Evolutionary conservation across 2,329 filamentous ascomycete genomes (phyloP).

Genomic region (Harringtonia lauricola): DNA sequence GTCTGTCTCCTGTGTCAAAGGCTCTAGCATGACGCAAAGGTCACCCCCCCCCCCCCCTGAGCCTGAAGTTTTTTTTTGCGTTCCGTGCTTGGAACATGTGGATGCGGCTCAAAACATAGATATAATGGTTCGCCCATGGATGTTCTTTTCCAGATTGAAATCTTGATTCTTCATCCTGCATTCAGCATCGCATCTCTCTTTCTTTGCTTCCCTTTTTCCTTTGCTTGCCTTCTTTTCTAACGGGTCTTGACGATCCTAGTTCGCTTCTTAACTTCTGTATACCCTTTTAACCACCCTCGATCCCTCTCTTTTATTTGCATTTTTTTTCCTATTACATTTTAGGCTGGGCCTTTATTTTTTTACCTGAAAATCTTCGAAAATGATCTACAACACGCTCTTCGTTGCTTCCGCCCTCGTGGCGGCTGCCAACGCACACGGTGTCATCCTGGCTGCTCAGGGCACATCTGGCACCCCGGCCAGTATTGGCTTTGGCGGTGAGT

Average conservation of each 20-base stretch:
- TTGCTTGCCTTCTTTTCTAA: not conserved
- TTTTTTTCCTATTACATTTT: not conserved
- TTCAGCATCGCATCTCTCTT: not conserved
- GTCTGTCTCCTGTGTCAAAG: too few relatives aligned
- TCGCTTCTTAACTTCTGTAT: not conserved
- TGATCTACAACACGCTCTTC: conserved; percentile 3
- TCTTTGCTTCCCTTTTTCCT: not conserved
- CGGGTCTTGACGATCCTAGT: conserved; percentile 6
- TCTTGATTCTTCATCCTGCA: not conserved
- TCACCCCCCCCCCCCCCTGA: too few relatives aligned
- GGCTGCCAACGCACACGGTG: conserved; percentile 10
- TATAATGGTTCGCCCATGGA: not conserved
- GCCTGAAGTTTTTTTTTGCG: too few relatives aligned
- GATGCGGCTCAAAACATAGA: not conserved
- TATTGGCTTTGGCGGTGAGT: conserved; percentile 10
- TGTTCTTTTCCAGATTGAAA: too few relatives aligned
- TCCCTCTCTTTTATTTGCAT: not conserved
- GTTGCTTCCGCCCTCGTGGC: conserved; percentile 6
- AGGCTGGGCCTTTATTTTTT: not conserved
- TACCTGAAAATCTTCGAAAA: not conserved
- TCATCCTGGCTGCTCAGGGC: conserved; percentile 11
- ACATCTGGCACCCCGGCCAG: conserved; percentile 8
- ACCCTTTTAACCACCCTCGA: not conserved
- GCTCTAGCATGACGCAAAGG: too few relatives aligned
- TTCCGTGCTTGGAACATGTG: too few relatives aligned